Conservation (phyloP, 495 filamentous ascomycete species). For the Chaetomidium leptoderma region DNA sequence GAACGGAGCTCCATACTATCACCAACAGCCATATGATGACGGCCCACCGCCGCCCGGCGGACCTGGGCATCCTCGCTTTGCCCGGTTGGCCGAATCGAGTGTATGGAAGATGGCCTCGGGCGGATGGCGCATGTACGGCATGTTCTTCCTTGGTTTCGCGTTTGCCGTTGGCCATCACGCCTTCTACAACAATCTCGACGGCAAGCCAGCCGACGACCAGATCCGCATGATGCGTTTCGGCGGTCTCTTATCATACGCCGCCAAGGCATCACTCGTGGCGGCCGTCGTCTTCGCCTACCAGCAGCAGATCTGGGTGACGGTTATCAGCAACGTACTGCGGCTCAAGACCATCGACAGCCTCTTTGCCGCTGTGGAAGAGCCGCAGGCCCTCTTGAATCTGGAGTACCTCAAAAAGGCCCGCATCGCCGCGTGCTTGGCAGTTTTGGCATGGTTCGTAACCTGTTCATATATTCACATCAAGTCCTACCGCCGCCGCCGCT, state of each 20-base stretch:
- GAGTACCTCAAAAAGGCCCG: conserved; percentile 33
- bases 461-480: neutral
- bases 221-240: conserved; percentile 29
- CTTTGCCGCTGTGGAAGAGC: conserved; percentile 33
- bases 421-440: conserved; percentile 31
- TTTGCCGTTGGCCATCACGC: conserved; percentile 25
- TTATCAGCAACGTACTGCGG: conserved; percentile 21
- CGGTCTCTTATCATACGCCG: conserved; percentile 24
- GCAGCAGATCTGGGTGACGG: conserved; percentile 31
- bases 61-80: neutral
- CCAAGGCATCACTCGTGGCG: conserved; percentile 26
- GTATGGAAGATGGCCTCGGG: conserved; percentile 19
- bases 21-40: conserved; percentile 1
- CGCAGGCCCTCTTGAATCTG: conserved; percentile 29
- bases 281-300: conserved; percentile 30
- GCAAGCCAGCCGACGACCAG: conserved; percentile 28
- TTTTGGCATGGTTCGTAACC: conserved; percentile 28
- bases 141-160: conserved; percentile 22
- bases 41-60: neutral
- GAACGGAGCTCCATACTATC: neutral
- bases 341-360: conserved; percentile 33
- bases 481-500: neutral
- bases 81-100: neutral
- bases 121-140: conserved; percentile 25
- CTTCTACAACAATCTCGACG: conserved; percentile 24